Evolutionary conservation across 2,329 filamentous ascomycete species (phyloP), one percentile per base, ranked within the genome.

Genomic region (Plenodomus biglobosus): DNA sequence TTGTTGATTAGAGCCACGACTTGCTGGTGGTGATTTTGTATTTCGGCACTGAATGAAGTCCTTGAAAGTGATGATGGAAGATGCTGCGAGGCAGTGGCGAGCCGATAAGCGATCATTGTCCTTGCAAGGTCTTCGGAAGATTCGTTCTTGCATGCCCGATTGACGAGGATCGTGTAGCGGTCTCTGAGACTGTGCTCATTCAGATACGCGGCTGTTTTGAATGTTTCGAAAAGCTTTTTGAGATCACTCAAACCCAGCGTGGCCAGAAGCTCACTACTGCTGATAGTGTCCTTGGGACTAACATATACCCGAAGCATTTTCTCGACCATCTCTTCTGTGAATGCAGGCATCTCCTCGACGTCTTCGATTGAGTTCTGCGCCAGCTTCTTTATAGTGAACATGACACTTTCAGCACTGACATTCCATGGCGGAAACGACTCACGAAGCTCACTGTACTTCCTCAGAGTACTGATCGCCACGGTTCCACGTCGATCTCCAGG

Each of bases 401-500:
- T 47, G 6, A 73, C 40, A 2, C 60, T 59, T 45, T 74, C 72
- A 15, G 71, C 66, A 27, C 52, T 67, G 8, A 56, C 56, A 19
- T 60, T 42, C 21, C 48, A 34, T 4, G 16, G 22, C 10, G 61
- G 62, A 16, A 70, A 63, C 1, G 42, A 44, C 3, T 61, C 43
- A 8, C 54, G 51, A 10, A 50, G 43, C 40, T 54, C 38, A 30
- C 4, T 64, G 40, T 59, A 58, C n/a, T 50, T 50, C 17, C 42
- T 48, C 15, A 68, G 22, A 2, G 54, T 57, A 42, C 55, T 68
- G 10, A 72, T 55, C n/a, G 46, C 56, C 22, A 81, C 55, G 0
- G 62, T 71, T 1, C 70, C 64, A n/a, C 66, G 65, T 44, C 80
- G 75, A 20, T 78, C 74, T 3, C 75, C 72, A 7, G 73, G 64